Evolutionary conservation across 352 stramenopile species (phyloP), one percentile per base, ranked within the genome.

Genomic region (Globisporangium uncinulatum): DNA sequence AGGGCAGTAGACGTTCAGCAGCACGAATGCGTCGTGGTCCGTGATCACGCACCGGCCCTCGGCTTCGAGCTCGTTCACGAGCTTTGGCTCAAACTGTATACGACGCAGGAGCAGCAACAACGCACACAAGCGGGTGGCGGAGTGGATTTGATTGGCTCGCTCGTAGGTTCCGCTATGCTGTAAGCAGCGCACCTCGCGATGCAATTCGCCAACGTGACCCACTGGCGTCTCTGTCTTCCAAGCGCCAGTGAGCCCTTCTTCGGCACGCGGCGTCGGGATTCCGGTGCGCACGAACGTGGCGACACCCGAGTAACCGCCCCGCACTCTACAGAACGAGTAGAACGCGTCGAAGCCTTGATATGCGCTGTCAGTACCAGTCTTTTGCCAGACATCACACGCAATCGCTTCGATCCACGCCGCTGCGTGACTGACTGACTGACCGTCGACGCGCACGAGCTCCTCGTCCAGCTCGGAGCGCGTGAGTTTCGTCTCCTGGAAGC

Each of bases 1-100:
- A 31, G 87, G 87, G 34, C 86, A 95, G 63, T 97, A 97, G 19
- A 90, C 79, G 63, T 97, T 97, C 39, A 97, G 50, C 15, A 97
- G 68, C 36, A 96, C 77, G 64, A 96, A 97, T n/a, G 82, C 65
- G 48, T 76, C 59, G 59, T 96, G 87, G 57, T 96, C 85, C 6
- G 87, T 96, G 53, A 96, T 86, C 19, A 97, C 65, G 54, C 86
- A 87, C 2, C 89, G 78, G 4, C 89, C 89, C 67, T 96, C 89
- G 19, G 73, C 70, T 44, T 93, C 83, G 44, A 93, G 59, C 19
- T 89, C 69, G 10, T 59, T 79, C 63, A 90, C 57, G 14, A 81
- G 19, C 62, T 80, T 81, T 0, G 73, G 48, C 3, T 74, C 58
- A n/a, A 89, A 62, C 80, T 91, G 47, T 8, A 36, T 0, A n/a